phyloP scores from a whole-genome alignment of 345 rosid genomes.

The Salix purpurea region DNA sequence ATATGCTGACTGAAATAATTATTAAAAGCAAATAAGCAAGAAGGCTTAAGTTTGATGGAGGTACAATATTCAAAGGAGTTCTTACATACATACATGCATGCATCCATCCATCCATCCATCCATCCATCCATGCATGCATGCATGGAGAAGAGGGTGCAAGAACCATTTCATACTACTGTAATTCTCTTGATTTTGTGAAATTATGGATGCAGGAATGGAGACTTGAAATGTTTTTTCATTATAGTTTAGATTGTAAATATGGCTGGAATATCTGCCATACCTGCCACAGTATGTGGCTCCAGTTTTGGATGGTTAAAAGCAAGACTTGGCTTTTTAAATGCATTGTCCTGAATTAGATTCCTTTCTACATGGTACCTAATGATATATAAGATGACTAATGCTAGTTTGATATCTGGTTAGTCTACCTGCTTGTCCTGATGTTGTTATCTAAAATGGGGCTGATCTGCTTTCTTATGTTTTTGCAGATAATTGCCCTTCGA shows the following conservation, averaged over 20 bases:
- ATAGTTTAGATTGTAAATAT: not conserved
- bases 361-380: not conserved
- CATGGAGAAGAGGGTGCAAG: too few species aligned
- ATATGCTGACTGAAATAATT: not conserved
- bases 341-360: not conserved
- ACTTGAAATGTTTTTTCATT: not conserved
- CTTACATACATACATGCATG: too few species aligned
- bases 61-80: not conserved
- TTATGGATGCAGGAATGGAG: too few species aligned
- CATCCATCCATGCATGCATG: too few species aligned
- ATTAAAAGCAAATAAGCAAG: not conserved
- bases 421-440: not conserved
- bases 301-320: not conserved
- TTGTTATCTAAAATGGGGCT: not conserved
- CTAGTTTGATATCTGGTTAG: not conserved
- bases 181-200: too few species aligned
- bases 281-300: not conserved
- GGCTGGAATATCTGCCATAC: not conserved
- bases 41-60: not conserved
- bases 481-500: conserved; percentile 88
- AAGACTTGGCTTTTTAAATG: not conserved
- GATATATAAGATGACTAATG: not conserved
- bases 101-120: too few species aligned
- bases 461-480: not conserved
- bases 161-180: not conserved